Conservation (phyloP, 2,329 filamentous ascomycete species). For the Aspergillus sp. region DNA sequence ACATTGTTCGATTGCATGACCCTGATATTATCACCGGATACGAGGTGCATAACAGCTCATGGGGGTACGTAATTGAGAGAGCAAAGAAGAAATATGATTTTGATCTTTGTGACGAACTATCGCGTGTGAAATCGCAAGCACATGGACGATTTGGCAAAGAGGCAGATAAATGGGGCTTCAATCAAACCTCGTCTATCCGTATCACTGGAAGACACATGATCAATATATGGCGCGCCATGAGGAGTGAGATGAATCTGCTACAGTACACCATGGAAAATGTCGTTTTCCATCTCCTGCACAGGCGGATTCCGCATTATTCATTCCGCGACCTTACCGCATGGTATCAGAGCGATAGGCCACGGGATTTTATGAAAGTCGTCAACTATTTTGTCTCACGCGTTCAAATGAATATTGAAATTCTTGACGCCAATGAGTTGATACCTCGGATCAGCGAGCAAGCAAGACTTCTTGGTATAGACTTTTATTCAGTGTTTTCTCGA, state of each 20-base stretch:
- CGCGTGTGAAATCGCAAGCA: constrained; percentile 79
- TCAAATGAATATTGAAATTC: constrained; percentile 81
- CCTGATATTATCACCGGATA: constrained; percentile 94
- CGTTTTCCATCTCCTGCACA: constrained; percentile 83
- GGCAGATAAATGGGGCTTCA: constrained; percentile 88
- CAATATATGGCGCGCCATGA: constrained; percentile 96
- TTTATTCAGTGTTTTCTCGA: constrained; percentile 91
- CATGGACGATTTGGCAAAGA: constrained; percentile 84
- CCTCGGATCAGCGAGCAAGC: constrained; percentile 91
- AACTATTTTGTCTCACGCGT: constrained; percentile 75
- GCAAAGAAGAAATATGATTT: constrained; percentile 84
- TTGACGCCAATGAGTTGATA: constrained; percentile 86
- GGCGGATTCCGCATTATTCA: constrained; percentile 82
- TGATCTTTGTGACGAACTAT: constrained; percentile 87
- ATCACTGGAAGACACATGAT: constrained; percentile 96
- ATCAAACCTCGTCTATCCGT: constrained; percentile 84
- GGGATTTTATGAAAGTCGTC: constrained; percentile 72
- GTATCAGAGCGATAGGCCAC: constrained; percentile 69
- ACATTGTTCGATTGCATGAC: constrained; percentile 79
- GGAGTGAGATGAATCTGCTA: constrained; percentile 82
- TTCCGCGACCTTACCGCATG: constrained; percentile 77
- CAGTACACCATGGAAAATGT: constrained; percentile 98
- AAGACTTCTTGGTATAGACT: constrained; percentile 87
- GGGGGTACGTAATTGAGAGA: constrained; percentile 93
- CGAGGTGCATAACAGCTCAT: constrained; percentile 88